These are phyloP conservation scores for Coprinopsis strossmayeri DNA, from an alignment of 768 basidiomycete genomes.

Conservation along the genomic window DNA sequence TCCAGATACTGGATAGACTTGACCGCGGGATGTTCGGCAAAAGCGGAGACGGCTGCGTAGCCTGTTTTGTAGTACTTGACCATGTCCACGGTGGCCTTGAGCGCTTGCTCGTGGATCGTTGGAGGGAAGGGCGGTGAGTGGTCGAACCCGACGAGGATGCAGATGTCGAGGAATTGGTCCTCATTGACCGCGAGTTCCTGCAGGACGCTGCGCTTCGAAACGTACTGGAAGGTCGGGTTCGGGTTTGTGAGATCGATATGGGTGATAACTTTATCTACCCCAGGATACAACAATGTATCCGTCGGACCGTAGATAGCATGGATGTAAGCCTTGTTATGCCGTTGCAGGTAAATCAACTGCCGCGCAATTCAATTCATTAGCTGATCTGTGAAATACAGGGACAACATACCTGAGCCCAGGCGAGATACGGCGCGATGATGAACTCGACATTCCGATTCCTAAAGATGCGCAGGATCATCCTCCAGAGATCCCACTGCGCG, in stretches of 20 bases:
- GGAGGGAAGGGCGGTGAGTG: constrained; percentile 76
- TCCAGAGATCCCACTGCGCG: constrained; percentile 89
- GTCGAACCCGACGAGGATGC: constrained; percentile 88
- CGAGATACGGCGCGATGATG: constrained; percentile 90
- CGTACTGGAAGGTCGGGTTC: constrained; percentile 73
- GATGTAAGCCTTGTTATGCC: constrained; percentile 89
- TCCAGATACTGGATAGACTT: constrained; percentile 78
- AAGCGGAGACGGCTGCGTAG: constrained; percentile 69
- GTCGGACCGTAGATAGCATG: constrained; percentile 91
- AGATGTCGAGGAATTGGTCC: constrained; percentile 93
- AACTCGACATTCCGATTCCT: constrained; percentile 94
- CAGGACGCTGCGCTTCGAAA: constrained; percentile 68
- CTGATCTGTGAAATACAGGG: background rate
- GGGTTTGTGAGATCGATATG: constrained; percentile 69
- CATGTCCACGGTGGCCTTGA: constrained; percentile 87
- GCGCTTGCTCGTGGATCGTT: constrained; percentile 69
- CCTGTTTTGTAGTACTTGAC: constrained; percentile 91
- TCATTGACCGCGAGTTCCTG: constrained; percentile 57
- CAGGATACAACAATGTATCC: constrained; percentile 85
- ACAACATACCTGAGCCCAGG: constrained; percentile 84
- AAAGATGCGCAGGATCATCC: constrained; percentile 87
- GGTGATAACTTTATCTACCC: constrained; percentile 85
- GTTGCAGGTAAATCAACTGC: constrained; percentile 91
- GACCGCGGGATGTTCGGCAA: constrained; percentile 75
- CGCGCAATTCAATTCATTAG: constrained; percentile 1